Evolutionary conservation across 148 eudicot species (phyloP).

Genomic region (Gaultheria prostrata): DNA sequence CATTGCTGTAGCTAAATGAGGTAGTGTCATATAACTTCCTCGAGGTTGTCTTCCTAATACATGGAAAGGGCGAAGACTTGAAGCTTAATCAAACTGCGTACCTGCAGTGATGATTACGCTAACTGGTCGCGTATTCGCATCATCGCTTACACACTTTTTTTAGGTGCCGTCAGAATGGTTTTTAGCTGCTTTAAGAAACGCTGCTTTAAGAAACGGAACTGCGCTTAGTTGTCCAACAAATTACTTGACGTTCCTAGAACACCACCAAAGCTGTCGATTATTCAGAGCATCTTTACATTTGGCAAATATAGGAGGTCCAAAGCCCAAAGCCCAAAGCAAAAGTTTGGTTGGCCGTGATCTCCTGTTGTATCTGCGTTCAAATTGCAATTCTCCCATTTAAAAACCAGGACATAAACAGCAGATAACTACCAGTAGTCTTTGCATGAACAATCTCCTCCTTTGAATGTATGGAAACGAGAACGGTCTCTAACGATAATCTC

Average conservation of each 20-base stretch:
- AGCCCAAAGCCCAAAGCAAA: not conserved
- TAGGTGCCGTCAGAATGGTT: not conserved
- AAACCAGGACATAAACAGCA: not conserved
- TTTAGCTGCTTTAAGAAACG: not conserved
- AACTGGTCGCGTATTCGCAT: not conserved
- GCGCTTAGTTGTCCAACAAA: not conserved
- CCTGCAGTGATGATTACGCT: not conserved
- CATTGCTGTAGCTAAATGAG: not conserved
- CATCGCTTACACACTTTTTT: not conserved
- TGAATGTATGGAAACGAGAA: slow-evolving; percentile 49
- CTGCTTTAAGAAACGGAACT: not conserved
- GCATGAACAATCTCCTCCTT: slow-evolving; percentile 48
- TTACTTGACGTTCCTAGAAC: not conserved
- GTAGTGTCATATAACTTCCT: not conserved
- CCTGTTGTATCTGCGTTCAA: not conserved
- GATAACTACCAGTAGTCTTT: slow-evolving; percentile 46
- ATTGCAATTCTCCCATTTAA: slow-evolving; percentile 1
- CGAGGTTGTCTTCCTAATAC: not conserved
- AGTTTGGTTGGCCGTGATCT: not conserved
- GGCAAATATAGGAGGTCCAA: not conserved
- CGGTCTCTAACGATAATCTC: slow-evolving; percentile 58
- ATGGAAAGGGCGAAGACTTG: not conserved
- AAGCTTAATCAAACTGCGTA: not conserved
- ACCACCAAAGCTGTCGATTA: not conserved
- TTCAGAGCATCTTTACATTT: not conserved